phyloP scores from a whole-genome alignment of 2,329 filamentous ascomycete genomes.

The Claviceps pusilla region DNA sequence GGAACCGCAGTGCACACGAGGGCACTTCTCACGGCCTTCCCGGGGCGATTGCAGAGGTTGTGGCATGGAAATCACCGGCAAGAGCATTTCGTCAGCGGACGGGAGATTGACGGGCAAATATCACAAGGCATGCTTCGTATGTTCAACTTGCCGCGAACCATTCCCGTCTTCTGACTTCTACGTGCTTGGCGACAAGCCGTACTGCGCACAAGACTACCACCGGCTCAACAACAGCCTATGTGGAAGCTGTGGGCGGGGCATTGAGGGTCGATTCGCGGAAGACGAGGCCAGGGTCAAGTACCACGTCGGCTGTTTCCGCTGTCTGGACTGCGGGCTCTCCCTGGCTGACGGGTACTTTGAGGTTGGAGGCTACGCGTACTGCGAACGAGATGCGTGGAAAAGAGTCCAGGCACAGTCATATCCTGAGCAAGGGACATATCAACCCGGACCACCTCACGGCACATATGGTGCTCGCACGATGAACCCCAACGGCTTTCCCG shows the following conservation, averaged over 20 bases:
- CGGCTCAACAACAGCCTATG: slow-evolving; percentile 79
- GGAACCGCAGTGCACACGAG: slow-evolving; percentile 22
- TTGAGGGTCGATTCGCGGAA: slow-evolving; percentile 87
- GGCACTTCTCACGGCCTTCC: slow-evolving; percentile 26
- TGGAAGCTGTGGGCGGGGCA: slow-evolving; percentile 62
- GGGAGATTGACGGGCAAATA: slow-evolving; percentile 84
- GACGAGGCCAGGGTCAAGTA: slow-evolving; percentile 66
- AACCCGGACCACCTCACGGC: slow-evolving; percentile 2
- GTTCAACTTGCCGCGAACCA: slow-evolving; percentile 63
- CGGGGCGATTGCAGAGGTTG: slow-evolving; percentile 78
- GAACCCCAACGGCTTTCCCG: slow-evolving; percentile 9
- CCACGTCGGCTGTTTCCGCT: slow-evolving; percentile 76
- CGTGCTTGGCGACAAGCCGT: slow-evolving; percentile 72
- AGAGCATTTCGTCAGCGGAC: slow-evolving; percentile 86
- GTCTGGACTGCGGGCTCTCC: slow-evolving; percentile 58
- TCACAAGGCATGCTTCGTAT: slow-evolving; percentile 90
- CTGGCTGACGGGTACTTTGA: slow-evolving; percentile 84
- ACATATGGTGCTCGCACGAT: slow-evolving; percentile 10
- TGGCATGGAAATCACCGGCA: slow-evolving; percentile 61
- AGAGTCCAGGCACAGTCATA: slow-evolving; percentile 24
- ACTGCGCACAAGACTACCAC: slow-evolving; percentile 88
- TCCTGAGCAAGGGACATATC: slow-evolving; percentile 6
- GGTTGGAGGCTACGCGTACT: slow-evolving; percentile 64
- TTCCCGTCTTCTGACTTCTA: slow-evolving; percentile 88
- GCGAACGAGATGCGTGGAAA: slow-evolving; percentile 68